Evolutionary conservation across 306 rosid species (phyloP), one percentile per base, ranked within the genome.

Genomic region (Trifolium pratense): DNA sequence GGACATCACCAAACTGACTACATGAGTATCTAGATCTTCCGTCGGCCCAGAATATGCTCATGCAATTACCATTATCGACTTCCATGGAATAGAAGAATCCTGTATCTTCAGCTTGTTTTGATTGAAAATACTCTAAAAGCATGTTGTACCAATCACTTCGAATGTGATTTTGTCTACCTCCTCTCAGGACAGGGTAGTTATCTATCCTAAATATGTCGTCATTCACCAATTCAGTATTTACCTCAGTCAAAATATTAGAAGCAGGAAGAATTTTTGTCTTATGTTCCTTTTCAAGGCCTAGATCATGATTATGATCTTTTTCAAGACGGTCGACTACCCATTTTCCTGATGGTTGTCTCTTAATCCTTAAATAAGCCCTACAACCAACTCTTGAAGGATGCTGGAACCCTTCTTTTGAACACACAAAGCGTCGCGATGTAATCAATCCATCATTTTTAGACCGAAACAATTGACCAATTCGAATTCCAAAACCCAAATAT

Each of bases 31-130:
- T 84, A 65, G 97, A 91, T 83, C 94, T 87, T 62, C 98, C 97
- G 82, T 94, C 98, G 25, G 98, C 96, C 98, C 97, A 94, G 84
- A 94, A 94, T 75, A 94, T 53, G 84, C 89, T 94, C 98, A 89
- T 84, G 90, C 95, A 89, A 53, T 68, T 86, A 68, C 96, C 90
- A 75, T 84, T 75, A 53, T 84, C 92, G 68, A 89, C 91, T 82
- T 91, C 96, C 23, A 87, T 83, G 23, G 98, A 88, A 78, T 91
- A 84, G 76, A 94, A 94, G 84, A 94, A 94, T 29, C 96, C 96
- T n/a, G 91, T 89, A 79, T 94, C 98, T 84, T 91, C 97, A 9
- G 96, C 89, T 76, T 91, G 98, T 70, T 69, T 88, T 77, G 85
- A 79, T 76, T 94, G 98, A 78, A 89, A 91, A 87, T 91, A 94